These are phyloP conservation scores for Aciculosporium take DNA, from an alignment of 2,329 filamentous ascomycete species.

Conservation along the genomic window DNA sequence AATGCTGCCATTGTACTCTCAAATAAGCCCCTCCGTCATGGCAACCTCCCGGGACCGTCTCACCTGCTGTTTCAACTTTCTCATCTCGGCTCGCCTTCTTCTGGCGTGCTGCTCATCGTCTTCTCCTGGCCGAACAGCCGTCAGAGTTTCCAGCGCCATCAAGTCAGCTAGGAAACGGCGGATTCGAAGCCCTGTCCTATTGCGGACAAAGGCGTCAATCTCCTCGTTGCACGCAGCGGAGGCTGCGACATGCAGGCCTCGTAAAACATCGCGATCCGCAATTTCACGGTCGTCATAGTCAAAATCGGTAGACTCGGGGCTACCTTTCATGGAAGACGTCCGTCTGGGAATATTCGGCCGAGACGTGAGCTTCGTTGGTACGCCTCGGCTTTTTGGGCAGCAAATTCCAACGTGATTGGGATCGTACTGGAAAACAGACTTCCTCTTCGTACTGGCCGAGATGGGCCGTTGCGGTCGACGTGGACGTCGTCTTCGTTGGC, in stretches of 20 bases:
- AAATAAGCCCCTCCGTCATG: slow-evolving; percentile 8
- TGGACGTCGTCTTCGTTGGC: not conserved
- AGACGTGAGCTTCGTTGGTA: slow-evolving; percentile 12
- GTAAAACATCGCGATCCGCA: slow-evolving; percentile 36
- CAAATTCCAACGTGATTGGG: slow-evolving; percentile 14
- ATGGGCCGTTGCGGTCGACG: not conserved
- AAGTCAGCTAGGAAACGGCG: slow-evolving; percentile 41
- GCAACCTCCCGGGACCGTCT: slow-evolving; percentile 19
- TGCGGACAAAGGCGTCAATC: slow-evolving; percentile 36
- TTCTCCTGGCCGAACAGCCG: slow-evolving; percentile 15
- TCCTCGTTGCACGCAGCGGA: slow-evolving; percentile 41
- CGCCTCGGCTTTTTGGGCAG: slow-evolving; percentile 14
- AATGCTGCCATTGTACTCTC: not conserved
- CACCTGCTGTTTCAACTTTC: slow-evolving; percentile 21
- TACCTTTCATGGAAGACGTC: slow-evolving; percentile 20
- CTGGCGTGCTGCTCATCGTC: slow-evolving; percentile 14
- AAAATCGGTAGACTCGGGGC: slow-evolving; percentile 9
- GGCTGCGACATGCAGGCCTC: slow-evolving; percentile 39
- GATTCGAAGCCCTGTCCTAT: slow-evolving; percentile 37
- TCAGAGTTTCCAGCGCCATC: slow-evolving; percentile 33
- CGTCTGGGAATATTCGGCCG: slow-evolving; percentile 22
- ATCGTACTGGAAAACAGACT: slow-evolving; percentile 5
- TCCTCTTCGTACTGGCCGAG: not conserved
- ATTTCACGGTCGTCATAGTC: slow-evolving; percentile 26
- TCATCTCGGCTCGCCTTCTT: slow-evolving; percentile 19